Percentiles rank a stretch among this genome's conserved stretches.
phyloP scores from a whole-genome alignment of 768 basidiomycete species.

The Sutorius australiensis region DNA sequence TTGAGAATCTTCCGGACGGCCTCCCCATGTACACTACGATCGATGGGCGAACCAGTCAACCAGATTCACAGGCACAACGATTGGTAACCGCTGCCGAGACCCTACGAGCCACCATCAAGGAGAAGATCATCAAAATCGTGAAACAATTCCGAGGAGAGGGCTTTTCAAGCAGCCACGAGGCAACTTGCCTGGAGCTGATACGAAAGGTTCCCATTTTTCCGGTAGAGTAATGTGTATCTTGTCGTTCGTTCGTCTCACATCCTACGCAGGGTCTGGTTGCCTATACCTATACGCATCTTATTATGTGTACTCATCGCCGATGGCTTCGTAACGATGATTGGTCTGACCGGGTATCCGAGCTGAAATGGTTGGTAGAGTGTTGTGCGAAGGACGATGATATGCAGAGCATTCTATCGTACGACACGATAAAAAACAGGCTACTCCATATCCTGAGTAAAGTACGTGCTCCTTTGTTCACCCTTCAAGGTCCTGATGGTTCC shows the following conservation, averaged over 20 bases:
- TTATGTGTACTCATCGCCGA: slow-evolving; percentile 12
- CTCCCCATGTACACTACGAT: slow-evolving; percentile 15
- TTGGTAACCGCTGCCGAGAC: slow-evolving; percentile 2
- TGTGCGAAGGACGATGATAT: slow-evolving; percentile 6
- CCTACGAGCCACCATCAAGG: slow-evolving; percentile 14
- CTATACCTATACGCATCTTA: slow-evolving; percentile 27
- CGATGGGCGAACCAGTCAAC: slow-evolving; percentile 10
- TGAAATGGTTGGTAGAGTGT: slow-evolving; percentile 7
- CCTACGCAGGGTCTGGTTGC: slow-evolving; percentile 24
- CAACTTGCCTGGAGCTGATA: slow-evolving; percentile 16
- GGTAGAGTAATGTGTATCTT: slow-evolving; percentile 10
- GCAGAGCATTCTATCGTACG: slow-evolving; percentile 13
- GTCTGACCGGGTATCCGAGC: slow-evolving; percentile 1
- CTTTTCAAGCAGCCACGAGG: neutral
- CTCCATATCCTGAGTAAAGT: slow-evolving; percentile 18
- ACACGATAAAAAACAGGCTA: slow-evolving; percentile 9
- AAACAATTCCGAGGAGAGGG: slow-evolving; percentile 15
- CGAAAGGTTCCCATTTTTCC: slow-evolving; percentile 21
- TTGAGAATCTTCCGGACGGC: neutral
- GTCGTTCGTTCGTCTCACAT: slow-evolving; percentile 5
- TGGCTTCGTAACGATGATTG: slow-evolving; percentile 10
- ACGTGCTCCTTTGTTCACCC: neutral
- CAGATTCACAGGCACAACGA: neutral
- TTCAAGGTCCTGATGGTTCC: slow-evolving; percentile 7
- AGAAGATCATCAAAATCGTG: slow-evolving; percentile 17